Evolutionary conservation across 805 yeast genomes (phyloP), one percentile per base, ranked within the genome.

Genomic region (Starmerella davenportii): DNA sequence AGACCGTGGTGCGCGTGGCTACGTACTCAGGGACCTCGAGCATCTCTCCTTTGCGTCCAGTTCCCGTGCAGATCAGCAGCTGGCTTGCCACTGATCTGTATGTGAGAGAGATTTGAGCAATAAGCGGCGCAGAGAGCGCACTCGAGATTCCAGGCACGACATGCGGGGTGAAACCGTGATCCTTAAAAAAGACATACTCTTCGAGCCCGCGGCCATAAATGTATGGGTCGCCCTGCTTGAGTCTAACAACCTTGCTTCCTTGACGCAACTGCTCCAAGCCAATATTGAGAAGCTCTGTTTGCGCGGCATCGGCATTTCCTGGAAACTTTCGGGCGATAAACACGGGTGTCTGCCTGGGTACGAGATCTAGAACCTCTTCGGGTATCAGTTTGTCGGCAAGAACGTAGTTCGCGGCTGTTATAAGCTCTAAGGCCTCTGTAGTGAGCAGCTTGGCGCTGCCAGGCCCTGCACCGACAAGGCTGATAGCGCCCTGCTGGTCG

Each of bases 171-270:
- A 52, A 81, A 0, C 93, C 94, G 49, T 76, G 69, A 18, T 63
- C 50, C 21, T 65, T 51, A 57, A 87, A 87, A 54, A 64, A 85
- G 8, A 70, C 50, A 54, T 57, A 80, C 52, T 87, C 96, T 59
- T 87, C 96, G 30, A 94, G 95, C 33, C 96, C 96, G 45, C 96
- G 72, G 3, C 96, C 96, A 55, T 81, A 87, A 24, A 87, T 79
- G 57, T 82, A 87, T 8, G 96, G 96, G 56, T 87, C 96, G 25
- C 96, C 96, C 59, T 87, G 96, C 57, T 87, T 87, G 48, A 87
- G 66, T 42, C 96, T 65, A 2, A 87, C 92, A 1, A 87, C 94
- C 40, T 71, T 72, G 50, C 71, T 66, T 14, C 95, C 95, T 37
- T 65, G 57, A 21, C 63, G 46, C 20, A 82, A 56, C 1, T 74